A percentile compares a stretch with the other conserved stretches of the same genome.
These are phyloP conservation scores for Paecilomyces sp. DNA, from an alignment of 2,329 filamentous ascomycete species.

Conservation along the genomic window DNA sequence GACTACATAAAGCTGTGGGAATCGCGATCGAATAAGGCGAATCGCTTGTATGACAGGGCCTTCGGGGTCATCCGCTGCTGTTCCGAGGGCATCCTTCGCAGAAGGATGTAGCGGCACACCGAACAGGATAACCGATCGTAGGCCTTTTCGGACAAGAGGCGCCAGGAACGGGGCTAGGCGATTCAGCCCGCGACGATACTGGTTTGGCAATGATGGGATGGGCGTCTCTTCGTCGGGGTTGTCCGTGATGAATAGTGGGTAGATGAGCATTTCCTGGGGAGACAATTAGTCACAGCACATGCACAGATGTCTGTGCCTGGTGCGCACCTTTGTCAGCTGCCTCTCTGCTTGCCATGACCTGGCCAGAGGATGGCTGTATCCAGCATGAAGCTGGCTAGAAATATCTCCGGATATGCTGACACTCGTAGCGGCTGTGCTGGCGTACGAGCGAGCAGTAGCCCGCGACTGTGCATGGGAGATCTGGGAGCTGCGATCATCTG, in stretches of 20 bases:
- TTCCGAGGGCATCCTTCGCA: conserved; percentile 86
- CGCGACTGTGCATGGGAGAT: conserved; percentile 35
- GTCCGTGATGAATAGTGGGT: conserved; percentile 93
- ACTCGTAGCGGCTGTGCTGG: conserved; percentile 43
- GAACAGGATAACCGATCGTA: conserved; percentile 90
- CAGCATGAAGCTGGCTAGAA: conserved; percentile 74
- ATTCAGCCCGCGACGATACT: conserved; percentile 82
- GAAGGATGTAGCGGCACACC: conserved; percentile 78
- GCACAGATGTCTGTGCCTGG: neutral
- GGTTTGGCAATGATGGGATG: conserved; percentile 85
- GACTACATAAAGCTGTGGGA: conserved; percentile 85
- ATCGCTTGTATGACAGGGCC: conserved; percentile 88
- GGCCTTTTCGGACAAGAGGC: conserved; percentile 79
- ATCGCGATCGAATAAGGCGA: conserved; percentile 71
- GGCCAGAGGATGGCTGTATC: conserved; percentile 73
- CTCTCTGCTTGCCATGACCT: conserved; percentile 77
- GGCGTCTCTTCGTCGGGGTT: conserved; percentile 84
- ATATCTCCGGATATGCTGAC: conserved; percentile 58
- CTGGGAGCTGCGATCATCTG: conserved; percentile 37
- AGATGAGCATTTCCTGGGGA: conserved; percentile 89
- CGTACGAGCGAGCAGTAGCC: conserved; percentile 34
- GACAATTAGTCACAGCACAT: conserved; percentile 1
- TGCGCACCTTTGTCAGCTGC: conserved; percentile 71
- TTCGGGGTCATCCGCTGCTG: conserved; percentile 82
- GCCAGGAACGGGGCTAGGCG: conserved; percentile 76